Percentiles rank a stretch among this genome's conserved stretches.
Evolutionary conservation across 257 asterid genomes (phyloP).

Genomic region (Sherardia arvensis): DNA sequence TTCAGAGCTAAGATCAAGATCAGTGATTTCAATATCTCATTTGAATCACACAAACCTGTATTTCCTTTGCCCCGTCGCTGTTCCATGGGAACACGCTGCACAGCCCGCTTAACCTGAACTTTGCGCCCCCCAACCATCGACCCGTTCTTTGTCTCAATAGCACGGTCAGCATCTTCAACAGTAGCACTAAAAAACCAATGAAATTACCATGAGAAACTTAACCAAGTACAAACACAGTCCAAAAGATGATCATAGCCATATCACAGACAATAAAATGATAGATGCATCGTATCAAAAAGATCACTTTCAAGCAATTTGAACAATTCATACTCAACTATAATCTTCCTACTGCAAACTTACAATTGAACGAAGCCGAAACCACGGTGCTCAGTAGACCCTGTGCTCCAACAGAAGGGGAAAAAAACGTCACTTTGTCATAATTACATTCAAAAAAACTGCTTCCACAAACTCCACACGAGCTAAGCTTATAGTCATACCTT

Average conservation of each 20-base stretch:
- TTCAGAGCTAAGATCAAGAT: not conserved
- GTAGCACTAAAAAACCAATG: conserved; percentile 45
- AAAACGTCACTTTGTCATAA: not conserved
- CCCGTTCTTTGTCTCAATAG: conserved; percentile 75
- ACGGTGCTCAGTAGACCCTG: conserved; percentile 78
- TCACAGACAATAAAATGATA: not conserved
- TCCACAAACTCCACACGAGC: not conserved
- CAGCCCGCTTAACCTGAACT: conserved; percentile 75
- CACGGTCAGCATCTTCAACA: conserved; percentile 74
- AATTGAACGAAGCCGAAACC: conserved; percentile 95
- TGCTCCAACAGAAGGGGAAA: not conserved
- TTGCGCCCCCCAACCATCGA: conserved; percentile 70
- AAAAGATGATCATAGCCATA: not conserved
- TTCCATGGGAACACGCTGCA: conserved; percentile 77
- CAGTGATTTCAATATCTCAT: not conserved
- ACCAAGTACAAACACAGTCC: not conserved
- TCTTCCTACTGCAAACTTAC: conserved; percentile 33
- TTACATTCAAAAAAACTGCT: not conserved
- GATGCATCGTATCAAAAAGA: not conserved
- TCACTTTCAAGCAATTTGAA: not conserved
- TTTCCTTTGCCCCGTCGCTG: conserved; percentile 55
- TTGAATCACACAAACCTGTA: conserved; percentile 41
- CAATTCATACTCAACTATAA: not conserved
- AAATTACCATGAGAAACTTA: conserved; percentile 5
- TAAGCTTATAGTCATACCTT: conserved; percentile 35